These are phyloP conservation scores for Bimuria novae-zelandiae DNA, from an alignment of 2,329 filamentous ascomycete species.

Conservation along the genomic window DNA sequence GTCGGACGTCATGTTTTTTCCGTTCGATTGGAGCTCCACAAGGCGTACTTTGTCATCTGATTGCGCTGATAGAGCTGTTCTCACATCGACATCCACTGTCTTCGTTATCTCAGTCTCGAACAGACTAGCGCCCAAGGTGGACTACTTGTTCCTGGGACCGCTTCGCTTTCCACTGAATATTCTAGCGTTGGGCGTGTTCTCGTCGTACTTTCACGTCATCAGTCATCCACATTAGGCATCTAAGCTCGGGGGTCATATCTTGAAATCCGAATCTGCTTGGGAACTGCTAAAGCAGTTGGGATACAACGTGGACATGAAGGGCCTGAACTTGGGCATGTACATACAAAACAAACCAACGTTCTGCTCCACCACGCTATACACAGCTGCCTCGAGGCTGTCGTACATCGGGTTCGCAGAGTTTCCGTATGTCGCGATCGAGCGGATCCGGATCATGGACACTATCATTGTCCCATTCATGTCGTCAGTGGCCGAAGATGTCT, in stretches of 20 bases:
- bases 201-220: background rate
- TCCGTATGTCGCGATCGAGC: slow-evolving; percentile 47
- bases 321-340: slow-evolving; percentile 23
- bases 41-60: slow-evolving; percentile 2
- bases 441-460: slow-evolving; percentile 47
- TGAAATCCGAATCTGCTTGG: background rate
- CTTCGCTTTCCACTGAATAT: background rate
- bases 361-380: slow-evolving; percentile 20
- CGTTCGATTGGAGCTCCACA: background rate
- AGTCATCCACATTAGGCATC: background rate
- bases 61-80: background rate
- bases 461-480: slow-evolving; percentile 32
- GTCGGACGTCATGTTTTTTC: background rate
- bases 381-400: slow-evolving; percentile 28
- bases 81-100: background rate
- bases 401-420: slow-evolving; percentile 45
- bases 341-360: slow-evolving; percentile 25
- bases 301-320: slow-evolving; percentile 35
- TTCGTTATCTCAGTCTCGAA: slow-evolving; percentile 2
- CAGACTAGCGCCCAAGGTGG: background rate
- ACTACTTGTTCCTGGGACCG: background rate
- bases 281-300: slow-evolving; percentile 24
- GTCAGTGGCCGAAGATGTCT: background rate
- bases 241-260: no score
- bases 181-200: background rate